Conservation (phyloP, 1,284 basidiomycete genomes). For the Ustilago curta region DNA sequence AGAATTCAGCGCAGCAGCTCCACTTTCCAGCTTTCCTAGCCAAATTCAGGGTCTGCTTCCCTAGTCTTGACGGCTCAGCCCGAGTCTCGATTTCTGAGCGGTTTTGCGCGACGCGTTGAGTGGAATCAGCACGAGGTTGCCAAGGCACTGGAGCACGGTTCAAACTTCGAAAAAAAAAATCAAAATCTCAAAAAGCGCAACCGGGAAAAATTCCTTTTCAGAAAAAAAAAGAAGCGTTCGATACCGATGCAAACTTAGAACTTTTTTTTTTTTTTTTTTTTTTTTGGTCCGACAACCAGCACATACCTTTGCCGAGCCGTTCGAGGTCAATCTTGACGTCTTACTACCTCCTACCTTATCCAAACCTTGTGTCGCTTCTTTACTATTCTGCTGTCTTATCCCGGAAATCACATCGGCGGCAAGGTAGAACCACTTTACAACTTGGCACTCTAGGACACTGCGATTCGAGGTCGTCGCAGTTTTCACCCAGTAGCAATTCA, state of each 20-base stretch:
- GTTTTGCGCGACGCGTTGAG: constrained; percentile 44
- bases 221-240: constrained; percentile 2
- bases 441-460: constrained; percentile 32
- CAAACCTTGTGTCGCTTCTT: constrained; percentile 8
- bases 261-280: no score
- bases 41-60: constrained; percentile 9
- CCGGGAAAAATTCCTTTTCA: constrained; percentile 25
- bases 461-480: constrained; percentile 52
- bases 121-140: background rate
- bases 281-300: constrained; percentile 4
- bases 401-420: constrained; percentile 14
- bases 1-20: constrained; percentile 12
- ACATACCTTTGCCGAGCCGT: constrained; percentile 15
- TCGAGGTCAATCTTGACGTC: constrained; percentile 13
- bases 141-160: constrained; percentile 15
- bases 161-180: constrained; percentile 1
- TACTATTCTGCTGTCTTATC: background rate
- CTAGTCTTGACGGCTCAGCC: constrained; percentile 1
- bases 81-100: background rate
- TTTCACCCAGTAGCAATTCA: constrained; percentile 16
- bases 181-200: background rate
- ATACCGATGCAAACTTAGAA: no score
- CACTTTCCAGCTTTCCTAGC: constrained; percentile 9
- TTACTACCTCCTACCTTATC: constrained; percentile 42
- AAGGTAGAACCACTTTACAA: constrained; percentile 6